Conservation (phyloP, 257 asterid species). For the Fraxinus anomala region DNA sequence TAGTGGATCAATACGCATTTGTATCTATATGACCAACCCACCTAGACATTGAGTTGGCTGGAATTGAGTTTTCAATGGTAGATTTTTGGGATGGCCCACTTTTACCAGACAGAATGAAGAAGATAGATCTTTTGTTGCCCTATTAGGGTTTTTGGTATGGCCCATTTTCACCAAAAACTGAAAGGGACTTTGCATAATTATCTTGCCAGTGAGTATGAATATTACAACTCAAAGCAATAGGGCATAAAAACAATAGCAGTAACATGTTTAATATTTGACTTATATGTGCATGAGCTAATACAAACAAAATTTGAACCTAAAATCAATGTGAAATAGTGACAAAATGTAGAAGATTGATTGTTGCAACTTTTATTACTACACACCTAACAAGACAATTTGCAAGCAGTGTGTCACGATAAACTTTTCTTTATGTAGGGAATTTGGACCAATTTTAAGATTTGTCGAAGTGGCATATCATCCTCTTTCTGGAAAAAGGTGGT, state of each 20-base stretch:
- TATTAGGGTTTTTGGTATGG: background rate
- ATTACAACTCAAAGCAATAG: background rate
- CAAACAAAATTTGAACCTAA: background rate
- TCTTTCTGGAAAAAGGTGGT: background rate
- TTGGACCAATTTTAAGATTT: background rate
- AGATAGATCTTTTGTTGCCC: background rate
- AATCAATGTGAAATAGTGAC: background rate
- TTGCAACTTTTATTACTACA: background rate
- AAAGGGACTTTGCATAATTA: background rate
- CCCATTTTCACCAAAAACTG: background rate
- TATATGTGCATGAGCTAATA: background rate
- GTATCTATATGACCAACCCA: no score
- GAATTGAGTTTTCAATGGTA: background rate
- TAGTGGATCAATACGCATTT: no score
- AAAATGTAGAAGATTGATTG: background rate
- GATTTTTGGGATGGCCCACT: background rate
- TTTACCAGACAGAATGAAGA: background rate
- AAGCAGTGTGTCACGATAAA: background rate
- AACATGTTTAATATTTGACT: background rate
- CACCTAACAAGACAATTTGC: conserved; percentile 1
- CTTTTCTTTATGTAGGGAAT: background rate
- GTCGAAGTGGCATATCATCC: background rate
- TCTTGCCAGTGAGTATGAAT: background rate
- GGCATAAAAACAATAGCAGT: background rate
- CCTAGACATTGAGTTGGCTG: background rate